Evolutionary conservation across 768 basidiomycete species (phyloP), one percentile per base, ranked within the genome.

Genomic region (Rhodotorula babjevae): DNA sequence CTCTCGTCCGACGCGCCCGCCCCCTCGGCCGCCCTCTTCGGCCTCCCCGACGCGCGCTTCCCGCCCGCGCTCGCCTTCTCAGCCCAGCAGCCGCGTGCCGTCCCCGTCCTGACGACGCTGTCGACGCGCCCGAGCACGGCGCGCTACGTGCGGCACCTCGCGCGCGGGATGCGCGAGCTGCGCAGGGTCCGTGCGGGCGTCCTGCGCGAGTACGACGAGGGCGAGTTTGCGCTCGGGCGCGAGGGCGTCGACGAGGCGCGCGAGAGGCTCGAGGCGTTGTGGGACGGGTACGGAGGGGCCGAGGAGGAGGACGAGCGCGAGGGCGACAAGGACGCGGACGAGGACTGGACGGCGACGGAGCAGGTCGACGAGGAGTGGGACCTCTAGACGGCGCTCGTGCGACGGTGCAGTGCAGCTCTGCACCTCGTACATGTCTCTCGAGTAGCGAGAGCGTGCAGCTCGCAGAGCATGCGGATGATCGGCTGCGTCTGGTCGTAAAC

Each of bases 41-140:
- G 71, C 36, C 63, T 68, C 21, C 53, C 71, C 27, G 68, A 69
- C 58, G 53, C 62, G 11, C 59, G 55, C 57, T 76, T 61, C 65
- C 65, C 65, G 5, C 3, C 49, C 29, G 47, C 64, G 3, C 58
- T 68, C 5, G 21, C 58, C 12, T 76, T 67, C 65, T 53, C 33
- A 9, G 36, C 58, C 3, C 59, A 65, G 27, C 74, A 76, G 46
- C 74, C 74, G 31, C 0, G 42, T 0, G 46, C 47, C 3, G n/a
- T 76, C 18, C 74, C 74, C 8, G 55, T 72, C 68, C n/a, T 69
- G 21, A 69, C 68, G 10, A 72, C 74, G 3, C 62, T 76, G 40
- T 59, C 64, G 10, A 76, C 71, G 5, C 42, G 58, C 0, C 71
- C 74, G 19, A 42, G 49, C 16, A 56, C 62, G 18, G 31, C 68